Evolutionary conservation across 2,329 filamentous ascomycete genomes (phyloP).

Genomic region (Raffaelea arxii): DNA sequence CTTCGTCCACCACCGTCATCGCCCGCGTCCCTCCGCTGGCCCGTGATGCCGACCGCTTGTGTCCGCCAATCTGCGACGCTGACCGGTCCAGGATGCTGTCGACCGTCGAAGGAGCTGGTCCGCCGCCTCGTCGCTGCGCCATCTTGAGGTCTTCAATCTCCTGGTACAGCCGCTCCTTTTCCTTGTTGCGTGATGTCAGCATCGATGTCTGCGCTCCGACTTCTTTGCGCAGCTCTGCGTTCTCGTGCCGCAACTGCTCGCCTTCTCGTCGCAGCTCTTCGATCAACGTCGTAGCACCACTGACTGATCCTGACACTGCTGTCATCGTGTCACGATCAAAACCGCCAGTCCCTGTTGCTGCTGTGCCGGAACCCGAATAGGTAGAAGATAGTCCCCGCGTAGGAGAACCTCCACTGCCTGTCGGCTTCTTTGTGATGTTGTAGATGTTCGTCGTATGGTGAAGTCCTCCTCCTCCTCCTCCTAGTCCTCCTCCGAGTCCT

Average conservation of each 20-base stretch:
- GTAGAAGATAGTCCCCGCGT: constrained; percentile 41
- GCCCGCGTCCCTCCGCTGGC: constrained; percentile 58
- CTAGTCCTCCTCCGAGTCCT: constrained; percentile 1
- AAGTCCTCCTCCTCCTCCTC: constrained; percentile 19
- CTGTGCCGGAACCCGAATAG: constrained; percentile 25
- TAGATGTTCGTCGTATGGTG: constrained; percentile 58
- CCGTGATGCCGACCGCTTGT: constrained; percentile 64
- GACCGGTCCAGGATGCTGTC: constrained; percentile 95
- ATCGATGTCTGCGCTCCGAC: constrained; percentile 95
- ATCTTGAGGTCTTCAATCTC: constrained; percentile 97
- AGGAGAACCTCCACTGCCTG: constrained; percentile 35
- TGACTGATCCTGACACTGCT: constrained; percentile 34
- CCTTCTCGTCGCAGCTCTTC: constrained; percentile 64
- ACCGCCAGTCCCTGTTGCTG: too few relatives aligned
- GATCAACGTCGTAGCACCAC: constrained; percentile 55
- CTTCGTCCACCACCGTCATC: constrained; percentile 54
- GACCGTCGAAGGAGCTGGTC: constrained; percentile 51
- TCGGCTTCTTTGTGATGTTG: constrained; percentile 49
- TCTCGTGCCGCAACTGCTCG: constrained; percentile 80
- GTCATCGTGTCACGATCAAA: too few relatives aligned
- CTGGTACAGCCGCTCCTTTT: constrained; percentile 89
- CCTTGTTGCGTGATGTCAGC: constrained; percentile 89
- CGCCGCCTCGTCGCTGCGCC: constrained; percentile 61
- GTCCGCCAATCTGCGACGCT: constrained; percentile 65
- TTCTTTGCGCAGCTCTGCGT: constrained; percentile 82